These are phyloP conservation scores for Arabidopsis arenosa DNA, from an alignment of 345 rosid species.

Conservation along the genomic window DNA sequence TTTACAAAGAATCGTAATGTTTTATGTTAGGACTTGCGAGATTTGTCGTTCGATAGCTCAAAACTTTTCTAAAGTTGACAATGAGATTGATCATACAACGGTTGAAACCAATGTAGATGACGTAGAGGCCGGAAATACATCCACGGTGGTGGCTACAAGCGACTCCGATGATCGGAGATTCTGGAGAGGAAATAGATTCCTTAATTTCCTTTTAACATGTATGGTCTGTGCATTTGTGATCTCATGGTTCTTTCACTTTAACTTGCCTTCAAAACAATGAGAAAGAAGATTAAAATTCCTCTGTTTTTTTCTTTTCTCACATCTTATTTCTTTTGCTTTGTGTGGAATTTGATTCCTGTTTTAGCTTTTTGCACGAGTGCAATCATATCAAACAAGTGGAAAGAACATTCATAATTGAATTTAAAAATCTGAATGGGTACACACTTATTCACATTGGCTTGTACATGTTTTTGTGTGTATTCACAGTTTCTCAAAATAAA, in stretches of 20 bases:
- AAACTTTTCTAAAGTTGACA: slow-evolving; percentile 59
- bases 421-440: slow-evolving; percentile 10
- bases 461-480: slow-evolving; percentile 39
- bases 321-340: slow-evolving; percentile 40
- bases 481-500: slow-evolving; percentile 5
- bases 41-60: slow-evolving; percentile 79
- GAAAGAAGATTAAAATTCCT: slow-evolving; percentile 27
- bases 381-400: slow-evolving; percentile 44
- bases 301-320: slow-evolving; percentile 30
- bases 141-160: slow-evolving; percentile 21
- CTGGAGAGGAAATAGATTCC: slow-evolving; percentile 75
- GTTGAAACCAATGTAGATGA: slow-evolving; percentile 36
- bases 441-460: slow-evolving; percentile 8
- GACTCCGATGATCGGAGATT: slow-evolving; percentile 65
- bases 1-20: not conserved
- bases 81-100: slow-evolving; percentile 33
- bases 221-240: slow-evolving; percentile 49
- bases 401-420: slow-evolving; percentile 14
- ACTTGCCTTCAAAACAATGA: slow-evolving; percentile 47
- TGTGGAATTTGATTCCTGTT: slow-evolving; percentile 45
- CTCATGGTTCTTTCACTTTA: slow-evolving; percentile 50
- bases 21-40: slow-evolving; percentile 85
- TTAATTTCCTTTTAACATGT: slow-evolving; percentile 45
- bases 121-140: slow-evolving; percentile 44
- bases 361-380: slow-evolving; percentile 52